Percentiles rank a stretch among this genome's conserved stretches.
These are phyloP conservation scores for Baudoinia panamericana DNA, from an alignment of 495 filamentous ascomycete species.

Conservation along the genomic window DNA sequence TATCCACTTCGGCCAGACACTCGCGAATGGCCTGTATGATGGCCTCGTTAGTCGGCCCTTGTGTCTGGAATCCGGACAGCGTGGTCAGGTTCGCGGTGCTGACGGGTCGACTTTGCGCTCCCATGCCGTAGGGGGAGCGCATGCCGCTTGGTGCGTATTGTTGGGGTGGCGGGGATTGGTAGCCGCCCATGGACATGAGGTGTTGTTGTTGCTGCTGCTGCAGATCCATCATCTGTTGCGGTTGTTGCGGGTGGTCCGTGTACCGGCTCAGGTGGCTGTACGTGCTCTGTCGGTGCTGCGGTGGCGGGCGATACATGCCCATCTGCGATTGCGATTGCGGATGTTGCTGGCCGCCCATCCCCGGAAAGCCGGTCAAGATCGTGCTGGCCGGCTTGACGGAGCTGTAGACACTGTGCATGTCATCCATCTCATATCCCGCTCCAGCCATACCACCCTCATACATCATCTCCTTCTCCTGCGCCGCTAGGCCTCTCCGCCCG, in stretches of 20 bases:
- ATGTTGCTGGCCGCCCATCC: too few relatives aligned
- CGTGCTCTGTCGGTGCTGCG: constrained; percentile 35
- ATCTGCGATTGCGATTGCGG: constrained; percentile 26
- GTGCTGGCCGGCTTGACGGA: constrained; percentile 87
- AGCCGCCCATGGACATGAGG: constrained; percentile 50
- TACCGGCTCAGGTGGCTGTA: constrained; percentile 27
- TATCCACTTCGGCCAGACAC: constrained; percentile 77
- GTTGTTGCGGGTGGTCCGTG: constrained; percentile 10
- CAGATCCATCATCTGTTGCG: constrained; percentile 24
- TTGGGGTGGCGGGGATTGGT: constrained; percentile 4
- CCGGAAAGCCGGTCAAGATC: constrained; percentile 80
- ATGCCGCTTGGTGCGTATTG: constrained; percentile 2
- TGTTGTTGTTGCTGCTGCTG: constrained; percentile 40
- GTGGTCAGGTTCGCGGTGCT: constrained; percentile 68
- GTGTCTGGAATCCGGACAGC: constrained; percentile 25
- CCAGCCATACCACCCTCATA: constrained; percentile 27
- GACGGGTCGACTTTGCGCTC: constrained; percentile 43
- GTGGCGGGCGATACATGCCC: constrained; percentile 57
- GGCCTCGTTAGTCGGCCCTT: constrained; percentile 53
- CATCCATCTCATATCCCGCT: constrained; percentile 77
- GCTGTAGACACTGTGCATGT: constrained; percentile 92
- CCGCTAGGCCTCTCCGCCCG: constrained; percentile 59
- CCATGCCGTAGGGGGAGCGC: constrained; percentile 11
- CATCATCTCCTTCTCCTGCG: constrained; percentile 48
- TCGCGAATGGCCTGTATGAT: constrained; percentile 74